Base-by-base conservation (phyloP, 73 alveolate species). In the Paramecium tetraurelia region DNA sequence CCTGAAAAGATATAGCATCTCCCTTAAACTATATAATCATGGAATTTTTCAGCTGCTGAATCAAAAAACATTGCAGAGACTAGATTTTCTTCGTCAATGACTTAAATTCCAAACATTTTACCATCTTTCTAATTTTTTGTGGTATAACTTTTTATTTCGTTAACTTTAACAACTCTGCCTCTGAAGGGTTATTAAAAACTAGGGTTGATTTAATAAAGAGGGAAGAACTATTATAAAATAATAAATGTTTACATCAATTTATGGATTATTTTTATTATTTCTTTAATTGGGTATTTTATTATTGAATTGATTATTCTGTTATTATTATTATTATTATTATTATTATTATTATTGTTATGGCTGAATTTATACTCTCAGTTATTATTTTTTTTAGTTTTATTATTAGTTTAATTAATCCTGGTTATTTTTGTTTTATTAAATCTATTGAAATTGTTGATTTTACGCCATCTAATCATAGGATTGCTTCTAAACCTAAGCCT, bases 151-250 rank as follows among this genome's bases (percentile, higher is more conserved):
- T 40, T 75, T 21, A 75, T 11, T 33, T 75, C 87, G 38, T 36
- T 75, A 14, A 75, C 41, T 75, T 36, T 33, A 14, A 75, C 87
- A 14, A 75, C 48, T 40, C 87, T 75, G 2, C 87, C 87, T 75
- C 87, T 75, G 5, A 75, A 75, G 3, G 41, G 40, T 36, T 75
- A 36, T 40, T 29, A 33, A 36, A 75, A 75, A 36, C 48, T 75
- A 2, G 87, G 87, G 35, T 29, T 75, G 5, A 75, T 36, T 44
- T 31, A 14, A 36, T 36, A 29, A 11, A 75, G 18, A 16, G 87
- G 87, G 24, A 33, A 75, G 21, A 31, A 75, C 84, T 53, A 53
- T n/a, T 50, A 50, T 1, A 1, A 53, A 16, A n/a, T 3, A n/a
- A 53, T 53, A 53, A 53, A 16, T 53, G 0, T 48, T 53, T 53